A percentile compares a stretch with the other conserved stretches of the same genome.
Conservation (phyloP, 2,329 filamentous ascomycete genomes). For the Colletotrichum musicola region DNA sequence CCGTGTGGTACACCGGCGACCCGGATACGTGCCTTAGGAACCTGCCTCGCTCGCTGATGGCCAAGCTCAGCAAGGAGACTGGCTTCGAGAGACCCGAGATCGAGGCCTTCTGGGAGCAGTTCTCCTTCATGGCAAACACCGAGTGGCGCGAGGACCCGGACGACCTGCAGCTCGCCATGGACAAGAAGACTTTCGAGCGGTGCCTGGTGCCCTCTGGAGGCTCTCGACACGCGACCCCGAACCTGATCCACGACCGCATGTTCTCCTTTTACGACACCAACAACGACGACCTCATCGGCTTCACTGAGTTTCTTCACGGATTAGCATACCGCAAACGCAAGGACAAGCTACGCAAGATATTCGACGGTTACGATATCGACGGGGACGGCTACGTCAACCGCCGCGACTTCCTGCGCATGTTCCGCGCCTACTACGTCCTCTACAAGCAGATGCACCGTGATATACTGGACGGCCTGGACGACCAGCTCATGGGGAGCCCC, state of each 20-base stretch:
- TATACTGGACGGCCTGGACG: constrained; percentile 81
- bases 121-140: constrained; percentile 90
- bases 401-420: constrained; percentile 90
- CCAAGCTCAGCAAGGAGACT: constrained; percentile 77
- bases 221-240: constrained; percentile 82
- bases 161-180: constrained; percentile 84
- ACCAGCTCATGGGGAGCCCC: constrained; percentile 80
- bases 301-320: constrained; percentile 90
- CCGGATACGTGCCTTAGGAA: constrained; percentile 77
- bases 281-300: constrained; percentile 88
- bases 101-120: constrained; percentile 96
- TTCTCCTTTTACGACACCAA: constrained; percentile 97
- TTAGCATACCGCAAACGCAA: constrained; percentile 78
- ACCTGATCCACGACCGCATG: constrained; percentile 94
- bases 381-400: constrained; percentile 87
- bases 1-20: constrained; percentile 90
- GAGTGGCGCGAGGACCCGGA: constrained; percentile 87
- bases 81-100: constrained; percentile 88
- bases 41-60: constrained; percentile 76
- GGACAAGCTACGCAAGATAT: constrained; percentile 79
- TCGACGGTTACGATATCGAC: constrained; percentile 92
- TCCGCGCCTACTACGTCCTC: constrained; percentile 90
- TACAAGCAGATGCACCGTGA: constrained; percentile 92
- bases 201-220: constrained; percentile 89
- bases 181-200: constrained; percentile 91